Evolutionary conservation across 2,329 filamentous ascomycete genomes (phyloP), one percentile per base, ranked within the genome.

Genomic region (Parastagonospora nodorum): DNA sequence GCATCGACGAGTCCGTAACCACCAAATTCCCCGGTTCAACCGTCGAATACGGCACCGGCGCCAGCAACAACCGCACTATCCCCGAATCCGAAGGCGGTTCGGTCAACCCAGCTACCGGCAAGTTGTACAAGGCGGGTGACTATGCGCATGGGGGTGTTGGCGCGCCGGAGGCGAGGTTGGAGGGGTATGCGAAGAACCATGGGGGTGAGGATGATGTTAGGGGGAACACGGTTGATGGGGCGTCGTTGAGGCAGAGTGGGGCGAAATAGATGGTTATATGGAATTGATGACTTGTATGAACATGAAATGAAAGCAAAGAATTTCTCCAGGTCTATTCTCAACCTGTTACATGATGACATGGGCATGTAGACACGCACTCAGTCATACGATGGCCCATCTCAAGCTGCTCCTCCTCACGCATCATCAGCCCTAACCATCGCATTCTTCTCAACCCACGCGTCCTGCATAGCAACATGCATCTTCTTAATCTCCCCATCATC

Each of bases 41-140:
- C 10, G 77, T 79, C 11, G 74, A 61, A 30, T 74, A 77, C 55
- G 79, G 78, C 33, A 75, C 74, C 16, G 70, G 69, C 0, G 77
- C 75, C 5, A 75, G 72, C 2, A 74, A 78, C 59, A 80, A 80
- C 62, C 70, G 78, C 41, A 74, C 78, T 37, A 81, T 81, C 37
- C 78, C 79, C 1, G 41, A 71, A 3, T 64, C 66, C 7, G 78
- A 81, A 59, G 79, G 79, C 10, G 79, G 79, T 5, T 69, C 66
- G 36, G 63, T 79, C 41, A 66, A 74, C 45, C 72, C 70, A 6
- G 60, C 51, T 8, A 77, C 72, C 4, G 77, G 77, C 38, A 76
- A 73, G 44, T 63, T 68, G 4, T 78, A 75, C 47, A 80, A 81
- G 61, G 77, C 77, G 1, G 53, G 71, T 31, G 78, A 80, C 53